A percentile compares a stretch with the other conserved stretches of the same genome.
These are phyloP conservation scores for Penicillium dipodomyicola DNA, from an alignment of 495 filamentous ascomycete species.

Conservation along the genomic window DNA sequence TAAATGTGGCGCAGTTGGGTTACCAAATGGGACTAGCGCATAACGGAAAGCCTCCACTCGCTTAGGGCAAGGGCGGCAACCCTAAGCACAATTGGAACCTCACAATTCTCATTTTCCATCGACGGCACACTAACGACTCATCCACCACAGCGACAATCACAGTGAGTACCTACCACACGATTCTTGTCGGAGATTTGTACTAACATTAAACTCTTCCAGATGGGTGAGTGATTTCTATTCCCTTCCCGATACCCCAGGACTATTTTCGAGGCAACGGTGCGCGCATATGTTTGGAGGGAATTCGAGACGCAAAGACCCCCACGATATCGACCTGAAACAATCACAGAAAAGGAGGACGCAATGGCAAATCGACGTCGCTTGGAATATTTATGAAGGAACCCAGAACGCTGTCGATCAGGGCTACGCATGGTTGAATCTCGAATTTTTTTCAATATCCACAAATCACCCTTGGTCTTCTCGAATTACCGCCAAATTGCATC, in stretches of 20 bases:
- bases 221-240: constrained; percentile 51
- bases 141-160: constrained; percentile 56
- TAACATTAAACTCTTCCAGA: constrained; percentile 43
- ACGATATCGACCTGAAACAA: constrained; percentile 8
- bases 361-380: neutral
- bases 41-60: constrained; percentile 36
- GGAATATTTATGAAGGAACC: constrained; percentile 5
- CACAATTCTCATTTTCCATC: constrained; percentile 48
- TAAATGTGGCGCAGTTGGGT: constrained; percentile 4
- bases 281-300: constrained; percentile 26
- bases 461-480: constrained; percentile 6
- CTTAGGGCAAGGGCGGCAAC: constrained; percentile 50
- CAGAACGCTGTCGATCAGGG: constrained; percentile 9
- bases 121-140: constrained; percentile 45
- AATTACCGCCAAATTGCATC: constrained; percentile 11
- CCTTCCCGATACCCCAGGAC: constrained; percentile 26
- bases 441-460: constrained; percentile 21
- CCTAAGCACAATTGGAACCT: constrained; percentile 46
- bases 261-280: constrained; percentile 35
- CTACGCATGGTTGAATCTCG: constrained; percentile 16
- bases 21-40: constrained; percentile 28
- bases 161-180: constrained; percentile 42
- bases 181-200: constrained; percentile 23
- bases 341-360: constrained; percentile 5
- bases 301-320: constrained; percentile 15